phyloP scores from a whole-genome alignment of 306 rosid species.

The Prunus fruticosa region DNA sequence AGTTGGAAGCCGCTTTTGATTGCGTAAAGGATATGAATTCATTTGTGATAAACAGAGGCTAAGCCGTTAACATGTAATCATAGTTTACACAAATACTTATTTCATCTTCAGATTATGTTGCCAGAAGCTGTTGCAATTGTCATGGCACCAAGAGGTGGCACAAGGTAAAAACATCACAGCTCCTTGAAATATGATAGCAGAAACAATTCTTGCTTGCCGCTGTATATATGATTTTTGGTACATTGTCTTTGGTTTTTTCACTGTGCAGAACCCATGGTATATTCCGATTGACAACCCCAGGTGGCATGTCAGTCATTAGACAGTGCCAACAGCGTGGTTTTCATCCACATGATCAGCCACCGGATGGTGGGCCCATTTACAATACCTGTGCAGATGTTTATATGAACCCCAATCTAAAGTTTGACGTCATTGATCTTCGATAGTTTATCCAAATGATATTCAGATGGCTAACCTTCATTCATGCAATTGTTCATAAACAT shows the following conservation, averaged over 20 bases:
- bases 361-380: slow-evolving; percentile 93
- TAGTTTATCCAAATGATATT: slow-evolving; percentile 23
- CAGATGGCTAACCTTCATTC: slow-evolving; percentile 7
- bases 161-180: slow-evolving; percentile 52
- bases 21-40: background rate
- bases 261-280: slow-evolving; percentile 83
- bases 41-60: background rate
- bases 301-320: slow-evolving; percentile 90
- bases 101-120: slow-evolving; percentile 73
- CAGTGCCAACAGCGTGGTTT: slow-evolving; percentile 92
- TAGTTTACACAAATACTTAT: slow-evolving; percentile 11
- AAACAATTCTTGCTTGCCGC: background rate
- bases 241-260: slow-evolving; percentile 16
- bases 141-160: slow-evolving; percentile 86
- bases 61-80: background rate
- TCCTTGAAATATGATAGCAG: background rate
- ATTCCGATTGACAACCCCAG: slow-evolving; percentile 84
- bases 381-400: slow-evolving; percentile 84
- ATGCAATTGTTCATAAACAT: slow-evolving; percentile 42
- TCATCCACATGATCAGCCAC: slow-evolving; percentile 78
- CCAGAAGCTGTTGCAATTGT: slow-evolving; percentile 97
- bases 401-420: slow-evolving; percentile 77
- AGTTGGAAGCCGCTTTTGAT: background rate
- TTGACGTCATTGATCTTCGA: slow-evolving; percentile 93
- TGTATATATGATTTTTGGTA: background rate